Evolutionary conservation across 441 rosid species (phyloP), one percentile per base, ranked within the genome.

Genomic region (Biscutella laevigata): DNA sequence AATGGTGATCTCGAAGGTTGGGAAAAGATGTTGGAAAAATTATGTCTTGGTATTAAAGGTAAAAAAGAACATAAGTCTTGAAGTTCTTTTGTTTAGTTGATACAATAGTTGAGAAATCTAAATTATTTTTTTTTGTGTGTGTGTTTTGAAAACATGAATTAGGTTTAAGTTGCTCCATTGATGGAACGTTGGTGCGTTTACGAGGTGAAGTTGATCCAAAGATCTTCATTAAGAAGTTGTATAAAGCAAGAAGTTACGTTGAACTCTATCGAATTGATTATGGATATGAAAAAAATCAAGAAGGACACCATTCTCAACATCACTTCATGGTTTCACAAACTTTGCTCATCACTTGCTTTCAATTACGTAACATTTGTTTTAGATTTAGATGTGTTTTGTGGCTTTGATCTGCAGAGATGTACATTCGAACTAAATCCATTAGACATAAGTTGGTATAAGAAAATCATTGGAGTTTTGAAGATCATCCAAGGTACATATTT

Each of bases 201-300:
- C 37, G 1, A 0, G 64, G 64, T 7, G 4, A 57, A 33, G 34
- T 57, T 21, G 64, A 65, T 57, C 69, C 69, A 27, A 0, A 49
- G 3, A 12, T 50, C 22, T 50, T 65, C 54, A 35, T 65, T 15
- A 43, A 35, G 28, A 65, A 42, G 47, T 7, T 65, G 15, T 48
- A 26, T 43, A 36, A 21, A 50, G 59, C 69, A 0, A 65, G 46
- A 35, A n/a, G 2, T 35, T 50, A 35, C 53, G 10, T 49, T 34
- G 4, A 34, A 35, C 59, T 35, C 16, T 57, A 5, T 36, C 21
- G 64, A 22, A 28, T 65, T 14, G 59, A 35, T 28, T 65, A 57
- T 29, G 64, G 69, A 49, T 51, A 57, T 16, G 63, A 57, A 64
- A 27, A 64, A 10, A 49, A 64, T 57, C 69, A 63, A 40, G 25